Base-by-base conservation (phyloP, 2,329 filamentous ascomycete genomes). In the Microcyclospora pomicola region DNA sequence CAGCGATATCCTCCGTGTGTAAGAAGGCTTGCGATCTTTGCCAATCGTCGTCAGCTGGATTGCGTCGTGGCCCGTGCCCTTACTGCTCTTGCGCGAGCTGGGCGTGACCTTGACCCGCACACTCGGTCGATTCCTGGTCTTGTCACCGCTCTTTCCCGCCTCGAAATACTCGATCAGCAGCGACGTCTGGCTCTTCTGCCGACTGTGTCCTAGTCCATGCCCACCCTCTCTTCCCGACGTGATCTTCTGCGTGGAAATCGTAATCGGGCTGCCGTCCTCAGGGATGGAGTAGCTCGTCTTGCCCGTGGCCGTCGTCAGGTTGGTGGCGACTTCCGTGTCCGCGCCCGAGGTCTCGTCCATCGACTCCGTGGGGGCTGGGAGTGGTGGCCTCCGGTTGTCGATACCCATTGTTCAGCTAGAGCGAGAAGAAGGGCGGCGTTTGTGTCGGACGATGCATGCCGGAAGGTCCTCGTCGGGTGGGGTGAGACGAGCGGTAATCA, bases 161-260 rank as follows among this genome's bases (percentile, higher is more conserved):
- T 94, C 87, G 54, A 92, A 95, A 62, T 93, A 94, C 64, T 95
- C 87, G 53, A 95, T 95, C 52, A 95, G 69, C 48, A 95, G 70
- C 40, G 84, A 92, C 29, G 87, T 93, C 65, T 93, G 86, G 33
- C 84, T 93, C 51, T 74, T 72, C 60, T 55, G 62, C 56, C 54
- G 65, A 61, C 58, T 61, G 69, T 61, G 60, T 59, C 47, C 63
- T 70, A 43, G 61, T 44, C 69, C 64, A 58, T 45, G 68, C 63
- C 57, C 71, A 58, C 75, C 78, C 14, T 56, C 50, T 31, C 46
- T 47, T 39, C 42, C 43, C 19, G 34, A 34, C 19, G 46, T 50
- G 51, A 63, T 76, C 73, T 61, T 82, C 69, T 55, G 75, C 33
- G 88, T 94, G 56, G 80, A 78, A 59, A 98, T 92, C 43, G 85